Evolutionary conservation across 164 flowering plant genomes (phyloP).

Genomic region (Kalanchoe fedtschenkoi): DNA sequence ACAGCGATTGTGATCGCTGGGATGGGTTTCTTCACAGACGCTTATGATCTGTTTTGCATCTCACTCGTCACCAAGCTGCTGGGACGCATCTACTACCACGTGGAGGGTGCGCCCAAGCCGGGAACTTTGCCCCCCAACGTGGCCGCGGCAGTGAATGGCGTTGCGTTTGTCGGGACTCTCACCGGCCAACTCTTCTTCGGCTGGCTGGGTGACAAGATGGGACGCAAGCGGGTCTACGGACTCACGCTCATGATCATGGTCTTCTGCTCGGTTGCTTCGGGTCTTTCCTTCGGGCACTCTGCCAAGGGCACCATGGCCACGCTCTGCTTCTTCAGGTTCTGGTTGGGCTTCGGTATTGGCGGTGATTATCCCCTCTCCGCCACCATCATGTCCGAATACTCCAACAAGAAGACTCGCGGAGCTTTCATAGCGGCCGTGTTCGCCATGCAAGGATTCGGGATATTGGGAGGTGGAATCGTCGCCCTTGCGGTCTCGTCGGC

Average conservation of each 20-base stretch:
- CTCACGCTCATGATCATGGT: slow-evolving; percentile 24
- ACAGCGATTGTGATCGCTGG: slow-evolving; percentile 33
- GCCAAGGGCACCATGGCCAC: slow-evolving; percentile 15
- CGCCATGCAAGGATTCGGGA: slow-evolving; percentile 20
- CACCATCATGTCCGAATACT: slow-evolving; percentile 19
- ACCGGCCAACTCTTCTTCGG: slow-evolving; percentile 28
- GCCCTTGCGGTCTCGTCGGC: slow-evolving; percentile 14
- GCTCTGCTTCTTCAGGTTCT: slow-evolving; percentile 22
- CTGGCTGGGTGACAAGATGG: slow-evolving; percentile 29
- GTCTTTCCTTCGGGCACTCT: slow-evolving; percentile 15
- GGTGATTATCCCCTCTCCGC: slow-evolving; percentile 20
- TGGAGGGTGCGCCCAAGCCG: slow-evolving; percentile 14
- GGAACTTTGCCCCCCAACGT: slow-evolving; percentile 25
- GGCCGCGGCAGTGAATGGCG: slow-evolving; percentile 27
- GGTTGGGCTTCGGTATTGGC: slow-evolving; percentile 19
- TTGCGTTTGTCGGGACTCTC: slow-evolving; percentile 18
- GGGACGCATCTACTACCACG: slow-evolving; percentile 19
- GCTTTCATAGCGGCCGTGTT: slow-evolving; percentile 18
- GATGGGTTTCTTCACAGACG: slow-evolving; percentile 37
- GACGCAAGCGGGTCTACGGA: slow-evolving; percentile 24
- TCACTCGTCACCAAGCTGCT: slow-evolving; percentile 25
- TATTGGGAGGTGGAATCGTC: slow-evolving; percentile 18
- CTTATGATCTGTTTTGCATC: slow-evolving; percentile 31
- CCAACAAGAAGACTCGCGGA: slow-evolving; percentile 17
- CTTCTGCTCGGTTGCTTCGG: slow-evolving; percentile 22